Evolutionary conservation across 2,329 filamentous ascomycete genomes (phyloP).

Genomic region (Hypomyces perniciosus): DNA sequence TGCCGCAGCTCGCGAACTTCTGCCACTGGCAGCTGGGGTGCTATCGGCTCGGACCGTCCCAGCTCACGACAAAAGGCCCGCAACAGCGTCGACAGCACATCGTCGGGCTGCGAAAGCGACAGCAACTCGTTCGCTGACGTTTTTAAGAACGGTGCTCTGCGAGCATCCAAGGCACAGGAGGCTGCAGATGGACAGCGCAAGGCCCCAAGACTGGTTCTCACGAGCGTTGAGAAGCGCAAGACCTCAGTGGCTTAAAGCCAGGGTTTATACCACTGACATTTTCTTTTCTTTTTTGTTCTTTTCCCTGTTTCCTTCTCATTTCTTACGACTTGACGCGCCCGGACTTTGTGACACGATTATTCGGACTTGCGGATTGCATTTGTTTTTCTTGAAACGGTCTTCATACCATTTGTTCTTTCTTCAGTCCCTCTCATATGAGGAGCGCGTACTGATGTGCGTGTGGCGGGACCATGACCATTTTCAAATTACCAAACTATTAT

Average conservation of each 20-base stretch:
- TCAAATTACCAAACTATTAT: conserved; percentile 25
- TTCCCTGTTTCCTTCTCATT: conserved; percentile 21
- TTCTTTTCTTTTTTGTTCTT: conserved; percentile 17
- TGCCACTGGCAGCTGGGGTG: conserved; percentile 66
- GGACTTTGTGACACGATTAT: conserved; percentile 33
- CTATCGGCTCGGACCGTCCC: conserved; percentile 83
- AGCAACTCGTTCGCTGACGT: conserved; percentile 59
- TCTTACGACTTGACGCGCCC: conserved; percentile 33
- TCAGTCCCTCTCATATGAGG: background rate
- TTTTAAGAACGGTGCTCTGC: conserved; percentile 54
- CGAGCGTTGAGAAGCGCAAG: conserved; percentile 87
- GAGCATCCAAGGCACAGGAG: conserved; percentile 48
- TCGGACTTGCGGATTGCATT: conserved; percentile 29
- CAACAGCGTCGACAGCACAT: conserved; percentile 59
- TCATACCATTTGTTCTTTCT: conserved; percentile 9
- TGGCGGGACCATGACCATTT: conserved; percentile 12
- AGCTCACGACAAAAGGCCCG: conserved; percentile 61
- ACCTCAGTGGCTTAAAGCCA: conserved; percentile 20
- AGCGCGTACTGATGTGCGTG: conserved; percentile 14
- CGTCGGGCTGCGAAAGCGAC: conserved; percentile 43
- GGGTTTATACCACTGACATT: background rate
- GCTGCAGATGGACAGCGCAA: conserved; percentile 62
- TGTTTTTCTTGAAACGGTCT: conserved; percentile 15
- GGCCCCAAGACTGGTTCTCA: conserved; percentile 80
- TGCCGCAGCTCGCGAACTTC: conserved; percentile 70